Evolutionary conservation across 225 moss, liverwort and hornwort species (phyloP).

Genomic region (Physcomitrium patens): DNA sequence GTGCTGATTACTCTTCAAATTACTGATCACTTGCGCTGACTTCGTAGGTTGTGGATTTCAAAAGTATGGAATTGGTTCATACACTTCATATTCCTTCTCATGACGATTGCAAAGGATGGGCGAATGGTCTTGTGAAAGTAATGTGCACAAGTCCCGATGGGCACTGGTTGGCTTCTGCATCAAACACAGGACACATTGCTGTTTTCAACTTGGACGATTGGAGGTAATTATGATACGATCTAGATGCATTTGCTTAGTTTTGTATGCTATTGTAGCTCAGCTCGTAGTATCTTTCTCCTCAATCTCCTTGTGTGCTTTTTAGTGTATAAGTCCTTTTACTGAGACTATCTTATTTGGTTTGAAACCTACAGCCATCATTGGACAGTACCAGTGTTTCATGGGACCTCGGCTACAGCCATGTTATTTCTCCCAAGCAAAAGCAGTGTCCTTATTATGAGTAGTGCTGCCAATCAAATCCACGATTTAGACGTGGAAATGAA

Average conservation of each 20-base stretch:
- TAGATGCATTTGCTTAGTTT: neutral
- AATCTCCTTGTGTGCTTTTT: too few relatives aligned
- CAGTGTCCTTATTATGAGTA: constrained; percentile 62
- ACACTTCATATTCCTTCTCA: constrained; percentile 40
- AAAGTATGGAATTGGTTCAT: constrained; percentile 46
- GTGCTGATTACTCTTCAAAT: neutral
- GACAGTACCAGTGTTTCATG: constrained; percentile 64
- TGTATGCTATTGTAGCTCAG: neutral
- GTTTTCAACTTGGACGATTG: constrained; percentile 63
- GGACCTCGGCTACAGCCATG: constrained; percentile 60
- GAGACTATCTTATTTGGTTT: neutral
- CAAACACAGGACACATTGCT: constrained; percentile 55
- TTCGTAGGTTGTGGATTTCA: constrained; percentile 56
- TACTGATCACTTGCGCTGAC: neutral
- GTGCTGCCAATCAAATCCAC: constrained; percentile 64
- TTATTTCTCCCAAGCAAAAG: constrained; percentile 56
- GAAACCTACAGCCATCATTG: constrained; percentile 59
- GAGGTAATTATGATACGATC: constrained; percentile 34
- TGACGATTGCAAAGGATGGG: constrained; percentile 2
- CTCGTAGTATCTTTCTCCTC: too few relatives aligned
- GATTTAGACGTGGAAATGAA: constrained; percentile 61
- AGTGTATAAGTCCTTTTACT: neutral
- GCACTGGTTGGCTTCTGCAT: constrained; percentile 70
- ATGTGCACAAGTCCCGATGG: constrained; percentile 70
- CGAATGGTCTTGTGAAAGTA: constrained; percentile 35